phyloP scores from a whole-genome alignment of 2,329 filamentous ascomycete genomes.

The Periconia digitata region DNA sequence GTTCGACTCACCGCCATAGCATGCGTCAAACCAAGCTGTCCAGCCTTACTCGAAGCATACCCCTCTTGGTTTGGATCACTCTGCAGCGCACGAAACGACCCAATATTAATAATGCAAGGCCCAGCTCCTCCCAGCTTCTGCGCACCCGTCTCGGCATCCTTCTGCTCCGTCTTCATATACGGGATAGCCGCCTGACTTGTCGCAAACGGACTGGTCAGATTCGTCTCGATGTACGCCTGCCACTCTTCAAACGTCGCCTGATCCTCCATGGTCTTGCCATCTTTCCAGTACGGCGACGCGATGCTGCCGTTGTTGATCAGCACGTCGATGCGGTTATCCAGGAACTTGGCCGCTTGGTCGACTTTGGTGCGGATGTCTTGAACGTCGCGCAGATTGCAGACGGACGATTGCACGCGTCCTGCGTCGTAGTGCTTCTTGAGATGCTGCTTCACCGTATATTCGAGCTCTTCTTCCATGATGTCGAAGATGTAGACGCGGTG shows the following conservation, averaged over 20 bases:
- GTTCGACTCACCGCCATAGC: constrained; percentile 45
- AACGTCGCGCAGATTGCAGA: constrained; percentile 50
- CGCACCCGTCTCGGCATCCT: constrained; percentile 27
- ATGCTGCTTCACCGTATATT: constrained; percentile 44
- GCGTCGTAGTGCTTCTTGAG: constrained; percentile 39
- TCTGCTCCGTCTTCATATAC: constrained; percentile 46
- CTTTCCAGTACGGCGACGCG: constrained; percentile 45
- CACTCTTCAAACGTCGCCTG: constrained; percentile 47
- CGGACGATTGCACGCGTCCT: constrained; percentile 37
- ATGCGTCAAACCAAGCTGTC: constrained; percentile 54
- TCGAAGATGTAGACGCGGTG: constrained; percentile 53
- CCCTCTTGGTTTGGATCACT: constrained; percentile 53
- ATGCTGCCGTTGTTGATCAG: constrained; percentile 44
- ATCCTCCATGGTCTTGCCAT: constrained; percentile 52
- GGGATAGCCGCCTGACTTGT: constrained; percentile 52
- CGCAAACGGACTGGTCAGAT: constrained; percentile 51
- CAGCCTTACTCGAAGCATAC: constrained; percentile 56
- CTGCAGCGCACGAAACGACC: constrained; percentile 50
- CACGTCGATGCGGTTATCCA: constrained; percentile 45
- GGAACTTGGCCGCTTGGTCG: constrained; percentile 45
- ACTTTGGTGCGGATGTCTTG: constrained; percentile 46
- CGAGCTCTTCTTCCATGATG: constrained; percentile 40
- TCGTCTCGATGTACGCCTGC: constrained; percentile 51
- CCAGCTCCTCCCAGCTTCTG: constrained; percentile 37
- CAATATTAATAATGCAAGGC: constrained; percentile 51